A percentile compares a stretch with the other conserved stretches of the same genome.
phyloP scores from a whole-genome alignment of 2,329 filamentous ascomycete genomes.

The Fusarium napiforme region DNA sequence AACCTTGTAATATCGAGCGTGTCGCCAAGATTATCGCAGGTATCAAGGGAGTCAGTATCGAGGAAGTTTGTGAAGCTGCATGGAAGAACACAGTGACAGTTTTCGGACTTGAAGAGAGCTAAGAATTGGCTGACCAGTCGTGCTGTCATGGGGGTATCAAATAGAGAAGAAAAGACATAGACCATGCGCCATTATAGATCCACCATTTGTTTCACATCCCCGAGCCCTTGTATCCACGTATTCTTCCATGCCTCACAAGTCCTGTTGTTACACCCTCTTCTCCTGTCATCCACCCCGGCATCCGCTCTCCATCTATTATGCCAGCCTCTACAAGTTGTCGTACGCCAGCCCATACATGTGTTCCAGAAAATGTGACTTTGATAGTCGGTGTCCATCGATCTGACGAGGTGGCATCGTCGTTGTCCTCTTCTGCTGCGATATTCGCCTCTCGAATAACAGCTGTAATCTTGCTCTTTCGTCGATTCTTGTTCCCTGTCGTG shows the following conservation, averaged over 20 bases:
- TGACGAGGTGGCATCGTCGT: constrained; percentile 42
- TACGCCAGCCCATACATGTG: constrained; percentile 84
- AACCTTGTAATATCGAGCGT: constrained; percentile 85
- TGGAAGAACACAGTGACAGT: constrained; percentile 85
- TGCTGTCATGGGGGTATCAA: constrained; percentile 46
- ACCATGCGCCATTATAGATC: constrained; percentile 35
- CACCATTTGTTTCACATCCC: constrained; percentile 54
- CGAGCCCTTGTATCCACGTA: constrained; percentile 68
- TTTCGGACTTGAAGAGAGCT: constrained; percentile 71
- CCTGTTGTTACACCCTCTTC: constrained; percentile 84
- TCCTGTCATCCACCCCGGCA: constrained; percentile 93
- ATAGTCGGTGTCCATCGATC: constrained; percentile 54
- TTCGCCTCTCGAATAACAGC: constrained; percentile 47
- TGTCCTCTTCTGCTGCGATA: constrained; percentile 35
- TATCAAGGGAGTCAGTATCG: constrained; percentile 81
- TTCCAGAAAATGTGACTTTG: constrained; percentile 76
- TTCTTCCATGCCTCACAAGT: constrained; percentile 73
- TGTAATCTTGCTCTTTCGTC: constrained; percentile 52
- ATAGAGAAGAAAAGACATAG: constrained; percentile 44
- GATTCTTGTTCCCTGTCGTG: constrained; percentile 13
- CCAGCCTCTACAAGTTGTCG: constrained; percentile 81
- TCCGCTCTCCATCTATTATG: constrained; percentile 77
- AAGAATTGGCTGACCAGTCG: constrained; percentile 23
- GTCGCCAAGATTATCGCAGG: constrained; percentile 90
- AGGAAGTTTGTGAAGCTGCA: constrained; percentile 86